Evolutionary conservation across 129 eudicot genomes (phyloP).

Genomic region (Ambrosia trifida): DNA sequence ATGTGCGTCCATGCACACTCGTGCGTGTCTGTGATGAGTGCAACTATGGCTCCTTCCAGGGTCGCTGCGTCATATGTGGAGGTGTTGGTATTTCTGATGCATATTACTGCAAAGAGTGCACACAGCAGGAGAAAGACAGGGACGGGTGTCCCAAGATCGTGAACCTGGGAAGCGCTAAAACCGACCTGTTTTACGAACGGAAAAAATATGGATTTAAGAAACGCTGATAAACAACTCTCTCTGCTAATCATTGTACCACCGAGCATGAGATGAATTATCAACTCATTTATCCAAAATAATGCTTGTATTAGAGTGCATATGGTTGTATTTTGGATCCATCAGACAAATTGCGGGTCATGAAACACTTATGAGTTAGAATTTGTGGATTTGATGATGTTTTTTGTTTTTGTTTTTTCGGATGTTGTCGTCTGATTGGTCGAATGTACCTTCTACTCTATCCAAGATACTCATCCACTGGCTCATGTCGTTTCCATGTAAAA

Average conservation of each 20-base stretch:
- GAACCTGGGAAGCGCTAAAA: conserved; percentile 52
- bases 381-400: conserved; percentile 4
- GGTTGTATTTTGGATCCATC: conserved; percentile 1
- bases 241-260: not conserved
- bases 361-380: not conserved
- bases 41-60: conserved; percentile 57
- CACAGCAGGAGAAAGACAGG: conserved; percentile 56
- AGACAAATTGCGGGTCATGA: not conserved
- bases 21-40: conserved; percentile 57
- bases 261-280: conserved; percentile 9
- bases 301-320: conserved; percentile 19
- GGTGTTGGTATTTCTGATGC: conserved; percentile 62
- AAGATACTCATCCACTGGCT: too few relatives aligned
- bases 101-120: conserved; percentile 59
- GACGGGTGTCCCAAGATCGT: conserved; percentile 63
- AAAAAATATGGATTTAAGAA: conserved; percentile 53
- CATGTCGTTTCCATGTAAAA: too few relatives aligned
- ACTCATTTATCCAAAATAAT: not conserved
- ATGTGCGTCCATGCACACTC: conserved; percentile 63
- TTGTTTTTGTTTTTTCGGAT: not conserved
- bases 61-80: conserved; percentile 52
- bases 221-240: conserved; percentile 21
- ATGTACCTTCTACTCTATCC: too few relatives aligned
- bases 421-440: not conserved
- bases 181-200: conserved; percentile 51